These are phyloP conservation scores for Microthyrium microscopicum DNA, from an alignment of 2,329 filamentous ascomycete species.

Conservation along the genomic window DNA sequence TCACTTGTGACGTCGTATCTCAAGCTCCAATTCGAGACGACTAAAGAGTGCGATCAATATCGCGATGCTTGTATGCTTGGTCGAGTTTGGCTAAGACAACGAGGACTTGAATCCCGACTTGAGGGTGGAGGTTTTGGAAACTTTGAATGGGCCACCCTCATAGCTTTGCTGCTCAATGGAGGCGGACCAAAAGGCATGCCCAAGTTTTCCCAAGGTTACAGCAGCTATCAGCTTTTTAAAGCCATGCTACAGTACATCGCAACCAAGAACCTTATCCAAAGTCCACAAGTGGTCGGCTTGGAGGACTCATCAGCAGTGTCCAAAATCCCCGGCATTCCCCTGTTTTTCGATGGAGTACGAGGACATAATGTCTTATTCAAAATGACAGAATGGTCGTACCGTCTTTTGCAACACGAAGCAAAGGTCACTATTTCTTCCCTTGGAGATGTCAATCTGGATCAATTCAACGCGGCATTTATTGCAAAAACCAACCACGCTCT, in stretches of 20 bases:
- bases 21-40: conserved; percentile 53
- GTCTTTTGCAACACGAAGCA: conserved; percentile 56
- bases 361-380: conserved; percentile 77
- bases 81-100: conserved; percentile 74
- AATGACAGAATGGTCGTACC: conserved; percentile 75
- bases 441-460: conserved; percentile 55
- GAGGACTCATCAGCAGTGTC: conserved; percentile 17
- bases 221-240: conserved; percentile 88
- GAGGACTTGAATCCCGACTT: conserved; percentile 58
- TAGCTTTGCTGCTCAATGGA: conserved; percentile 65
- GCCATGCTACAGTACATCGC: conserved; percentile 78
- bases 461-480: conserved; percentile 78
- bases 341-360: conserved; percentile 61
- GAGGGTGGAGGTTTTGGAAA: conserved; percentile 72
- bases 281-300: conserved; percentile 34
- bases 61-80: conserved; percentile 75
- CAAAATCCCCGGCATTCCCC: conserved; percentile 36
- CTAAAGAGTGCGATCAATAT: conserved; percentile 55
- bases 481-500: conserved; percentile 34
- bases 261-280: conserved; percentile 52
- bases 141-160: conserved; percentile 75
- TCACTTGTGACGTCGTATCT: conserved; percentile 57
- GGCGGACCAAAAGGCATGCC: conserved; percentile 56
- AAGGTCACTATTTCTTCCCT: conserved; percentile 57
- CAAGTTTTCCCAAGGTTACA: conserved; percentile 63